Percentiles rank a stretch among this genome's conserved stretches.
phyloP scores from a whole-genome alignment of 1,284 basidiomycete species.

The Tylopilus orsonianus region DNA sequence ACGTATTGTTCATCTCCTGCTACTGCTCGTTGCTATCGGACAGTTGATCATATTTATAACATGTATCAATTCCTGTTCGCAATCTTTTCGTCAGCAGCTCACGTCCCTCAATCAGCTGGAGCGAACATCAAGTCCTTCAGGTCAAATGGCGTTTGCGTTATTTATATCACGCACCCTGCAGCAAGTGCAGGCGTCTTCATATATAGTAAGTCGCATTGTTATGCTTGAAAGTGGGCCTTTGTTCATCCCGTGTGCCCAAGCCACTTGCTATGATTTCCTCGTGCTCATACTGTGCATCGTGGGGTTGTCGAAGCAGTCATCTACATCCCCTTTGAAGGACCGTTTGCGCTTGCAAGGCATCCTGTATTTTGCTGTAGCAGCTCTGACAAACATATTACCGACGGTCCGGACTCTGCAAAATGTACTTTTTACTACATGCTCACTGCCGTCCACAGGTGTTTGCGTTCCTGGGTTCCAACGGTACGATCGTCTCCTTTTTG shows the following conservation, averaged over 20 bases:
- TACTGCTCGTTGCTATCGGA: constrained; percentile 18
- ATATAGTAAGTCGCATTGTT: constrained; percentile 15
- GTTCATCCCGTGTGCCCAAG: constrained; percentile 6
- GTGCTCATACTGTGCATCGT: constrained; percentile 18
- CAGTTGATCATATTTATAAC: constrained; percentile 19
- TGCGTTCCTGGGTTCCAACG: not conserved
- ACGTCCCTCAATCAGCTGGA: constrained; percentile 7
- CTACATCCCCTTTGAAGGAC: constrained; percentile 15
- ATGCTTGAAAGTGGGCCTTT: not conserved
- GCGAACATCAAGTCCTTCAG: not conserved
- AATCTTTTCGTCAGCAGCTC: not conserved
- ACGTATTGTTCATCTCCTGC: constrained; percentile 13
- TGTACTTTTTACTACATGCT: not conserved
- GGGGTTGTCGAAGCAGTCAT: constrained; percentile 13
- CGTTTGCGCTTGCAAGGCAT: constrained; percentile 21
- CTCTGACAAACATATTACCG: constrained; percentile 11
- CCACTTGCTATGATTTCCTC: constrained; percentile 20
- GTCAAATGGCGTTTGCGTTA: constrained; percentile 6
- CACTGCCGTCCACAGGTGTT: constrained; percentile 11
- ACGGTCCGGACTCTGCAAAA: constrained; percentile 6
- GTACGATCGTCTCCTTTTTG: constrained; percentile 2
- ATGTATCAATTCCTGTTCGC: constrained; percentile 10
- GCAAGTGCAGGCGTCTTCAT: constrained; percentile 6
- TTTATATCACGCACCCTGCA: not conserved
- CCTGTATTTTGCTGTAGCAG: constrained; percentile 20